Base-by-base conservation (phyloP, 371 early-diverging fungal genomes). In the Fennellomyces sp. region DNA sequence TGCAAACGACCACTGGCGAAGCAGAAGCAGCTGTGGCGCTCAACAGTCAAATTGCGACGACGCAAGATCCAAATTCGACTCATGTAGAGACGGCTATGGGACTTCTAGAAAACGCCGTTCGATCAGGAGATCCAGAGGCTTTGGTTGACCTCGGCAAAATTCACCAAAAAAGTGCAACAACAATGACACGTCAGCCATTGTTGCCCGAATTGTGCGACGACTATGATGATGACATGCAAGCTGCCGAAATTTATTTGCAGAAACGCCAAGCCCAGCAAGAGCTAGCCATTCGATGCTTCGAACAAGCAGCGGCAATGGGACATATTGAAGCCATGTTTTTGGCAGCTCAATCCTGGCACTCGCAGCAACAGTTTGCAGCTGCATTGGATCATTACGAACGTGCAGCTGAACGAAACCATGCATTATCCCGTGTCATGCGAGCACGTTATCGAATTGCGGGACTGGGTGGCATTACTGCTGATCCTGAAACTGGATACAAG, bases 291-390 rank as follows among this genome's bases (percentile, higher is more conserved):
- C 60, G 68, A 29, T 78, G 75, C 23, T 80, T 76, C 58, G 70
- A 80, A 60, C 69, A 65, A 15, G 82, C 82, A 11, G 72, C 82
- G 0, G 47, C 53, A 0, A 52, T 73, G 51, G 78, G 76, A 12
- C 64, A 73, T 49, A 52, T 75, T 10, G 68, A 76, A 57, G 75
- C 77, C 5, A 75, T 74, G 45, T 73, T 75, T 7, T 58, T 76
- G 12, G 77, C 78, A 11, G 82, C 75, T 8, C 70, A 76, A 52
- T 67, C 72, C 1, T 81, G 76, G 76, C 73, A 80, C 58, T 65
- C 70, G n/a, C 75, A 75, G 47, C 63, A 80, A 51, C 76, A 80
- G 33, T 80, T 74, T 58, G 73, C 80, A 3, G 76, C 75, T 10
- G 80, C 80, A 8, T 52, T 76, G 5, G 76, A 72, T 12, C 68